Conservation (phyloP, 768 basidiomycete genomes). For the Lyophyllum semitale region DNA sequence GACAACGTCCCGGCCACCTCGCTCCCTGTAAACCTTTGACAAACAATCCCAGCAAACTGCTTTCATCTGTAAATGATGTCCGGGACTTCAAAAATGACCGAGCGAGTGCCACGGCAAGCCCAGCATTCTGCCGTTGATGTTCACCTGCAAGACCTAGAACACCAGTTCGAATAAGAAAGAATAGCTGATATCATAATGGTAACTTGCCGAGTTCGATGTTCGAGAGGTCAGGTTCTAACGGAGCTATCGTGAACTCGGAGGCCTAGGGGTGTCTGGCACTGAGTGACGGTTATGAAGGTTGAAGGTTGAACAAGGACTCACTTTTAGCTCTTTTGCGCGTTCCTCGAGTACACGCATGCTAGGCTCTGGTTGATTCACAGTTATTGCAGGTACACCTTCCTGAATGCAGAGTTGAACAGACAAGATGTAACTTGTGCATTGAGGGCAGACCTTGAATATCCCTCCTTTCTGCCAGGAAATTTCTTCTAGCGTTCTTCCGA, state of each 20-base stretch:
- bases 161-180: background rate
- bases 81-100: constrained; percentile 56
- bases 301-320: constrained; percentile 25
- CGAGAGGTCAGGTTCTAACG: constrained; percentile 49
- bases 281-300: constrained; percentile 1
- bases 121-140: constrained; percentile 90
- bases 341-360: constrained; percentile 68
- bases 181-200: background rate
- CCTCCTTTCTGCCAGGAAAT: constrained; percentile 97
- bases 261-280: constrained; percentile 39
- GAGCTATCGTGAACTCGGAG: constrained; percentile 68
- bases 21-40: constrained; percentile 65
- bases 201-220: constrained; percentile 62
- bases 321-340: constrained; percentile 69
- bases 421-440: background rate
- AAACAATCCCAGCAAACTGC: constrained; percentile 52
- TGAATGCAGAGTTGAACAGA: constrained; percentile 23
- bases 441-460: constrained; percentile 78
- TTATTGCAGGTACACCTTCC: constrained; percentile 84
- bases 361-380: constrained; percentile 74
- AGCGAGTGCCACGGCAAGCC: constrained; percentile 76
- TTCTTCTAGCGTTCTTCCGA: constrained; percentile 86
- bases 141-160: constrained; percentile 74
- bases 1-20: constrained; percentile 95
- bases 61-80: constrained; percentile 25